These are phyloP conservation scores for Ophiorrhiza pumila DNA, from an alignment of 257 asterid species.

Conservation along the genomic window DNA sequence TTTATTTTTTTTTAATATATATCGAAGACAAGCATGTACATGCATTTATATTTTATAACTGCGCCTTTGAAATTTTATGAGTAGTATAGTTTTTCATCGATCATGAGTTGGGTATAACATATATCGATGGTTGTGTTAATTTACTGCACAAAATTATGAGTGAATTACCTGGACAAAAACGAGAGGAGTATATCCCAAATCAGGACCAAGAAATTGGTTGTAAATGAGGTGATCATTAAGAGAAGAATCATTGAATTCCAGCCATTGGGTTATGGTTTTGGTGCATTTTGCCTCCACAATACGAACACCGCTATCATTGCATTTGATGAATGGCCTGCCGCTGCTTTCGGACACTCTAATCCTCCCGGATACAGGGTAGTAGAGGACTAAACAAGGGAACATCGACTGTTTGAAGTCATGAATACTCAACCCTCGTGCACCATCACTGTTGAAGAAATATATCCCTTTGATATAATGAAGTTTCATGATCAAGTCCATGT, in stretches of 20 bases:
- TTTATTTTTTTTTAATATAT: background rate
- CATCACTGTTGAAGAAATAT: slow-evolving; percentile 54
- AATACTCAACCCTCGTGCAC: slow-evolving; percentile 38
- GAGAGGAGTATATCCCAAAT: slow-evolving; percentile 60
- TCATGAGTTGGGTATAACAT: too few species aligned
- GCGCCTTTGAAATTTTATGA: too few species aligned
- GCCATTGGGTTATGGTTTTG: slow-evolving; percentile 53
- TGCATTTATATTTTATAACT: too few species aligned
- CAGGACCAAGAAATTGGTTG: slow-evolving; percentile 44
- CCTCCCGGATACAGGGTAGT: slow-evolving; percentile 48
- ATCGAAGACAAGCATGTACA: background rate
- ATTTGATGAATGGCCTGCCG: slow-evolving; percentile 59
- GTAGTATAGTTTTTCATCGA: too few species aligned
- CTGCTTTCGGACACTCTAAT: slow-evolving; percentile 32
- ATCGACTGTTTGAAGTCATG: slow-evolving; percentile 48
- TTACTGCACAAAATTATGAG: too few species aligned
- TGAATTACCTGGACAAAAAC: slow-evolving; percentile 58
- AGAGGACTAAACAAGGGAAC: slow-evolving; percentile 46
- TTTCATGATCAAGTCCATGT: slow-evolving; percentile 59
- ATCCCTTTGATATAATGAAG: slow-evolving; percentile 54
- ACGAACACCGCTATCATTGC: slow-evolving; percentile 83
- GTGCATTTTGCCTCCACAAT: slow-evolving; percentile 62
- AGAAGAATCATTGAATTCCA: slow-evolving; percentile 16
- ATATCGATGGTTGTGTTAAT: too few species aligned
- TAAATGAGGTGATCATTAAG: slow-evolving; percentile 34